Base-by-base conservation (phyloP, 192 early-diverging fungal genomes). In the Mortierella alpina region DNA sequence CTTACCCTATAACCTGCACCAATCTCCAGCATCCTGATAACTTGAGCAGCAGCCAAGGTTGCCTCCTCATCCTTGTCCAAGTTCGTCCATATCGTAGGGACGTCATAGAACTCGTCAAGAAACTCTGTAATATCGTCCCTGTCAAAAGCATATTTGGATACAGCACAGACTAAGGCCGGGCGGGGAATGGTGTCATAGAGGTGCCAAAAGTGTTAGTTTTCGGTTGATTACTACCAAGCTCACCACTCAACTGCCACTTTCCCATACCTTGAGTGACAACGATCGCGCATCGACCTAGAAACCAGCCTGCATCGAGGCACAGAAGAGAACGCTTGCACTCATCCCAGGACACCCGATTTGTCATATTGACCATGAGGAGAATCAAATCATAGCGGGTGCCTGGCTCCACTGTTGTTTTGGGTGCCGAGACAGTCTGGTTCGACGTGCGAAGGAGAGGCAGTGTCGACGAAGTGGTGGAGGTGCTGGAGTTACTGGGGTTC, bases 71-170 rank as follows among this genome's bases (percentile, higher is more conserved):
- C 55, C 17, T 57, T 9, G 4, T 68, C 59, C 12, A 80, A 17
- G 44, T 80, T 72, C 3, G 77, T 72, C 77, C 77, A 80, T 10
- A 72, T 18, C 17, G 45, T 72, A 0, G 77, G 77, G 17, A 80
- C 63, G 39, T 80, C 55, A 42, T 68, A 80, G 45, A 72, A 58
- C 0, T 15, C 18, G 0, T 68, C 45, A 31, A 72, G 8, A 47
- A 67, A 68, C 7, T 68, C 51, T 47, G 65, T 63, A 12, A 80
- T 72, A 8, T 80, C 77, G 47, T 80, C 77, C 14, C 77, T 53
- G 40, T 80, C 77, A 44, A 80, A 80, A 22, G 77, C 77, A 59
- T 80, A 80, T 23, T 68, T 80, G 11, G 77, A 57, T 1, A 67
- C 77, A 31, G 46, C 59, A 18, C 60, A 52, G 11, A 80, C 70